A percentile compares a stretch with the other conserved stretches of the same genome.
These are phyloP conservation scores for Closterium sp. DNA, from an alignment of 139 green algal genomes.

Conservation along the genomic window DNA sequence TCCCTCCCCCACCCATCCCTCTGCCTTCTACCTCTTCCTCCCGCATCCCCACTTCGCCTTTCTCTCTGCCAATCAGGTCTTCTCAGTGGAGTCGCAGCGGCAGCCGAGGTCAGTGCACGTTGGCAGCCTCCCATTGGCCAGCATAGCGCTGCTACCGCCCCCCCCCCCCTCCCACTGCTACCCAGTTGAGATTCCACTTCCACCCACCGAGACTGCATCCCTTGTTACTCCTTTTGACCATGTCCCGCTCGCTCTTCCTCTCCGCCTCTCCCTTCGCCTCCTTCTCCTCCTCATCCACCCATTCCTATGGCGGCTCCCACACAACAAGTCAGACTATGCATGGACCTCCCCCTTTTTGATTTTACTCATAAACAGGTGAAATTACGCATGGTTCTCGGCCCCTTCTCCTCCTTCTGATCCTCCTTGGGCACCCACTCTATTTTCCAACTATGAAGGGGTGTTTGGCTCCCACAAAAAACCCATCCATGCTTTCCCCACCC, in stretches of 20 bases:
- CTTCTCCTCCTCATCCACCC: background rate
- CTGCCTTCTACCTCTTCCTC: too few relatives aligned
- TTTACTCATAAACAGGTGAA: background rate
- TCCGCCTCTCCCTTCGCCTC: background rate
- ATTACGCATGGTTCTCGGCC: background rate
- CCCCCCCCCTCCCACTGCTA: background rate
- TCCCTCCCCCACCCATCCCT: background rate
- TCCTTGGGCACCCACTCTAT: background rate
- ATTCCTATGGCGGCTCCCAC: background rate
- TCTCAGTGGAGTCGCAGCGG: slow-evolving; percentile 1
- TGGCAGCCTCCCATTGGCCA: background rate
- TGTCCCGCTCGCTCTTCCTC: background rate
- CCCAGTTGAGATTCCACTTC: background rate
- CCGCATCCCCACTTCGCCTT: background rate
- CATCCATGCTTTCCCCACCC: too few relatives aligned
- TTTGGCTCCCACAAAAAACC: too few relatives aligned
- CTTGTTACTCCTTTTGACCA: background rate
- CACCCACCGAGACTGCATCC: too few relatives aligned
- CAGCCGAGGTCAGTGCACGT: background rate
- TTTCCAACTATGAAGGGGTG: too few relatives aligned
- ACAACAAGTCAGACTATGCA: background rate
- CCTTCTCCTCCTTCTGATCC: background rate
- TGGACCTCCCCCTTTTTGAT: background rate
- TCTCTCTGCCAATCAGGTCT: background rate
- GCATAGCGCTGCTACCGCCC: background rate